These are phyloP conservation scores for Bacidia gigantensis DNA, from an alignment of 495 filamentous ascomycete genomes.

Conservation along the genomic window DNA sequence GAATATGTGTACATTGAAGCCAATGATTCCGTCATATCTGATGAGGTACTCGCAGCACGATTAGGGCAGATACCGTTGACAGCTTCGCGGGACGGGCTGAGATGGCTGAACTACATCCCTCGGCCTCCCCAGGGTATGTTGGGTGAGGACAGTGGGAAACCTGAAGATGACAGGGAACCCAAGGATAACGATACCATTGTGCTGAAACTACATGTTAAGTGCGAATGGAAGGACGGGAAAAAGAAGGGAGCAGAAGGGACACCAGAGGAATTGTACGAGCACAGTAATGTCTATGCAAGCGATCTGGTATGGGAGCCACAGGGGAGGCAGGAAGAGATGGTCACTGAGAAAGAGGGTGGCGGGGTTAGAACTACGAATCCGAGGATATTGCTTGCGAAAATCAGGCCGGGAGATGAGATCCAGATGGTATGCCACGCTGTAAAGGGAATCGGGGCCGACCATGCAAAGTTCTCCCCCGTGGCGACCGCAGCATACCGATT, in stretches of 20 bases:
- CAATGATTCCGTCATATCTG: slow-evolving; percentile 95
- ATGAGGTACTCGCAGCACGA: slow-evolving; percentile 83
- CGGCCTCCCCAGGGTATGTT: slow-evolving; percentile 34
- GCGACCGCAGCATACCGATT: slow-evolving; percentile 87
- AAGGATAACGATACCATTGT: slow-evolving; percentile 72
- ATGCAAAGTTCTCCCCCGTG: slow-evolving; percentile 95
- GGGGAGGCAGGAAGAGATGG: slow-evolving; percentile 60
- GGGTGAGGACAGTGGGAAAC: slow-evolving; percentile 17
- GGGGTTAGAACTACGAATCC: slow-evolving; percentile 67
- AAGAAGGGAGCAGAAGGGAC: slow-evolving; percentile 52
- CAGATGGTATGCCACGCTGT: slow-evolving; percentile 73
- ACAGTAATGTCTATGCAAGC: slow-evolving; percentile 75
- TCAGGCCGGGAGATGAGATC: slow-evolving; percentile 82
- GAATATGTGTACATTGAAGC: slow-evolving; percentile 81
- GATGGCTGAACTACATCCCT: slow-evolving; percentile 65
- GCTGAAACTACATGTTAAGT: slow-evolving; percentile 57
- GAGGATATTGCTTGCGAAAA: slow-evolving; percentile 86
- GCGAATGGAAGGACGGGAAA: slow-evolving; percentile 55
- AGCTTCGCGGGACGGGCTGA: slow-evolving; percentile 58
- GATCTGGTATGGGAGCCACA: slow-evolving; percentile 55
- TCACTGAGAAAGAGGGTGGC: slow-evolving; percentile 40
- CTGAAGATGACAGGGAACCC: slow-evolving; percentile 33
- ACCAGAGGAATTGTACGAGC: slow-evolving; percentile 67
- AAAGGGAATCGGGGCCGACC: slow-evolving; percentile 88
- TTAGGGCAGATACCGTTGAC: slow-evolving; percentile 83